phyloP scores from a whole-genome alignment of 495 filamentous ascomycete genomes.

The Xylaria palmicola region DNA sequence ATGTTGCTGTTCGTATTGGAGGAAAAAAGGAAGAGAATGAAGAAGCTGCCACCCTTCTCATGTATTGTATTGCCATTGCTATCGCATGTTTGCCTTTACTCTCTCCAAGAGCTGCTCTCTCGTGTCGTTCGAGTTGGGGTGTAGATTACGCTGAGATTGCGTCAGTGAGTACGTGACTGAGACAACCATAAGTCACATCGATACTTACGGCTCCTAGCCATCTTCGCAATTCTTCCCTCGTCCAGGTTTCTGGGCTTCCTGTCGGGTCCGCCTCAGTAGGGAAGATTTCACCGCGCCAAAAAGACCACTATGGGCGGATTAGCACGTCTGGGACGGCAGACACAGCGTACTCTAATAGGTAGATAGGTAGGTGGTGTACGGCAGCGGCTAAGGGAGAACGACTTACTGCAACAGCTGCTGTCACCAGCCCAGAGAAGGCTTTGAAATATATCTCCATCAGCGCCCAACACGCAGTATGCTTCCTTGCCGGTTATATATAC shows the following conservation, averaged over 20 bases:
- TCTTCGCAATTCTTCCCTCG: conserved; percentile 64
- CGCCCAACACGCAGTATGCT: conserved; percentile 7
- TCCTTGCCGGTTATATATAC: conserved; percentile 17
- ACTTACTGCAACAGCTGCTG: conserved; percentile 64
- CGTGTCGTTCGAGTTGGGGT: conserved; percentile 63
- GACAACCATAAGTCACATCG: background rate
- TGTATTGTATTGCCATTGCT: background rate
- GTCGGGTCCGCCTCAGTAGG: conserved; percentile 69
- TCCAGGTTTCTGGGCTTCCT: conserved; percentile 76
- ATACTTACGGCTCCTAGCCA: conserved; percentile 74
- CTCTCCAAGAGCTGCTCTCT: conserved; percentile 76
- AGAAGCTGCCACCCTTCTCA: background rate
- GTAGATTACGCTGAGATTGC: conserved; percentile 64
- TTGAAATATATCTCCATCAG: conserved; percentile 30
- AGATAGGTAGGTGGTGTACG: background rate
- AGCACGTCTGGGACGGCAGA: background rate
- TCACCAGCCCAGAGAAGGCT: conserved; percentile 81
- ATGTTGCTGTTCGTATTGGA: too few relatives aligned
- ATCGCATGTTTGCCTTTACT: conserved; percentile 74
- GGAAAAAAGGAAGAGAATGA: background rate
- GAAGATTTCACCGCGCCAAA: conserved; percentile 81
- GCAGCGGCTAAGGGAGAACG: too few relatives aligned
- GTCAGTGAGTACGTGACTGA: conserved; percentile 4
- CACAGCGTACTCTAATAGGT: background rate
- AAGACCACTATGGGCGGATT: conserved; percentile 56